A percentile compares a stretch with the other conserved stretches of the same genome.
Conservation (phyloP, 495 filamentous ascomycete genomes). For the Penicillium silybi region DNA sequence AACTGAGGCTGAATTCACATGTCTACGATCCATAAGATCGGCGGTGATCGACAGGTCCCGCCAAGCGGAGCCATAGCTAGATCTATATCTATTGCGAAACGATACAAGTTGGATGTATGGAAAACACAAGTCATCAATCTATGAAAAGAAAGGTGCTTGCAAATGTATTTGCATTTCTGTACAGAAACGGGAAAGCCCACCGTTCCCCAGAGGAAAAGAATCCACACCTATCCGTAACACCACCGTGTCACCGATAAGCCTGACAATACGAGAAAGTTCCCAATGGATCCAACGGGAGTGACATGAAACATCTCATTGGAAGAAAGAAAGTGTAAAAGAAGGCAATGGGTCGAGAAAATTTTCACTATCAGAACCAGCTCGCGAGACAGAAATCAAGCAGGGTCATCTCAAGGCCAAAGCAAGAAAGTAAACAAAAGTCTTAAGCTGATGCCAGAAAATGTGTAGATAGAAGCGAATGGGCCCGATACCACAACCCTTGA, state of each 20-base stretch:
- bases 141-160: no score
- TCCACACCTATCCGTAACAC: background rate
- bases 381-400: background rate
- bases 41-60: background rate
- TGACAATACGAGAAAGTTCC: background rate
- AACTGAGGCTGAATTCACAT: background rate
- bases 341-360: background rate
- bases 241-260: background rate
- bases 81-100: background rate
- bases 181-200: background rate
- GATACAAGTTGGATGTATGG: no score
- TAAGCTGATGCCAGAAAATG: background rate
- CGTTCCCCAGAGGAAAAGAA: no score
- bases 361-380: background rate
- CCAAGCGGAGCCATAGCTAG: background rate
- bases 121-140: no score
- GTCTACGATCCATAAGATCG: background rate
- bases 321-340: constrained; percentile 4
- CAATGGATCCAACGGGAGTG: constrained; percentile 3
- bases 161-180: background rate
- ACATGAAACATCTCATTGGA: constrained; percentile 15
- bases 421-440: background rate
- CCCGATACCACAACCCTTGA: background rate
- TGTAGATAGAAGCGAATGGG: background rate
- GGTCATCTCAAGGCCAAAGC: background rate